Evolutionary conservation across 169 alveolate genomes (phyloP).

Genomic region (Eimeria necatrix): DNA sequence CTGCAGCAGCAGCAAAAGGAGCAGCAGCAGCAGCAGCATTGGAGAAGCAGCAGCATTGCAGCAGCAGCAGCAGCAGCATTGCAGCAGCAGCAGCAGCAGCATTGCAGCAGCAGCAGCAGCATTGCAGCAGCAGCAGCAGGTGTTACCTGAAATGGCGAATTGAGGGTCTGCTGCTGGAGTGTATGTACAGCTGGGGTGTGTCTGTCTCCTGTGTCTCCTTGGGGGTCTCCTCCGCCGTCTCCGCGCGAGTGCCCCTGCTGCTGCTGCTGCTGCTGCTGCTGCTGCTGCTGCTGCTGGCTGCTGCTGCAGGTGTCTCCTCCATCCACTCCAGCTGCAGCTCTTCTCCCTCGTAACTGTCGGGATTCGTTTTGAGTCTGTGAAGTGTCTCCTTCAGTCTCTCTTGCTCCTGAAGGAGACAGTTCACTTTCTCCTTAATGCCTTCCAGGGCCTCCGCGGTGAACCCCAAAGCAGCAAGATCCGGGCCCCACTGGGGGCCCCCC

Average conservation of each 20-base stretch:
- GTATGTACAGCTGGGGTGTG: no score
- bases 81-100: no score
- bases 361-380: not conserved
- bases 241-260: not conserved
- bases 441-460: not conserved
- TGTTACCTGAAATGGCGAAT: no score
- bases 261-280: not conserved
- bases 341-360: conserved; percentile 26
- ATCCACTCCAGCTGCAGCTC: not conserved
- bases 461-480: not conserved
- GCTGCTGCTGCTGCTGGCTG: not conserved
- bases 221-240: not conserved
- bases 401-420: not conserved
- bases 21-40: no score
- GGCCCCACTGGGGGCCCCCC: no score
- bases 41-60: no score
- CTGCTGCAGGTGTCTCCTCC: not conserved
- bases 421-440: not conserved
- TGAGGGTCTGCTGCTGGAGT: no score
- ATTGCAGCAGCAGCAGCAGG: no score
- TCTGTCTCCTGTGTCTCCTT: no score
- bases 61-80: no score
- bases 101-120: no score
- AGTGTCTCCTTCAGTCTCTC: not conserved
- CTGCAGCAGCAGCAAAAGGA: no score